These are phyloP conservation scores for Penicillium cataractarum DNA, from an alignment of 495 filamentous ascomycete species.

Conservation along the genomic window DNA sequence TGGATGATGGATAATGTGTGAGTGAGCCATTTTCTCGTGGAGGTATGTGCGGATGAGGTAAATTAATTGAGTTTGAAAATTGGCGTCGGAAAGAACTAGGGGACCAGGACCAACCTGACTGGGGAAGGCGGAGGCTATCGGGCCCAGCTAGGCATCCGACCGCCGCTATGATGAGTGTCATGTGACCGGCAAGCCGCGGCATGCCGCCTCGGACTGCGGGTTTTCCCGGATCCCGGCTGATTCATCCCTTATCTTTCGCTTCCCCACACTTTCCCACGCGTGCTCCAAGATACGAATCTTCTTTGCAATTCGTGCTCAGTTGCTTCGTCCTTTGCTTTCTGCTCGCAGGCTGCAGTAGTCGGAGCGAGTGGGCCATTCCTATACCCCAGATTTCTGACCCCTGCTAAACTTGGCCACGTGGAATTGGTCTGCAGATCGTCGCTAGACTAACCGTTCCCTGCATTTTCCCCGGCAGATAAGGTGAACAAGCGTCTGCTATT, in stretches of 20 bases:
- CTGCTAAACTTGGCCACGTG: background rate
- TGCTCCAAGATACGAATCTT: conserved; percentile 10
- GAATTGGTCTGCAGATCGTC: conserved; percentile 16
- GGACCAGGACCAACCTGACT: background rate
- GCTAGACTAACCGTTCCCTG: conserved; percentile 13
- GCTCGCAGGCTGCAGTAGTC: background rate
- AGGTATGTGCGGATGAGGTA: background rate
- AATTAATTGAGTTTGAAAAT: conserved; percentile 5
- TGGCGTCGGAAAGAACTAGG: background rate
- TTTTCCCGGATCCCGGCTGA: conserved; percentile 24
- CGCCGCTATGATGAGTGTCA: conserved; percentile 17
- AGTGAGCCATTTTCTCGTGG: conserved; percentile 2
- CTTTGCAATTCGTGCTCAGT: conserved; percentile 8
- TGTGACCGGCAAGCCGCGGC: conserved; percentile 26
- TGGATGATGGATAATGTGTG: conserved; percentile 56
- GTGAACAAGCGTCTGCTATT: conserved; percentile 10
- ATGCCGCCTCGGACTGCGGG: conserved; percentile 21
- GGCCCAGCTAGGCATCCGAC: conserved; percentile 2
- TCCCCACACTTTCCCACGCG: conserved; percentile 30
- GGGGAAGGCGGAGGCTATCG: conserved; percentile 12
- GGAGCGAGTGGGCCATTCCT: conserved; percentile 10
- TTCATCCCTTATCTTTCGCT: conserved; percentile 23
- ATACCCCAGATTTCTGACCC: conserved; percentile 2
- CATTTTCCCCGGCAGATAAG: conserved; percentile 10
- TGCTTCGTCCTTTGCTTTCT: conserved; percentile 3